Evolutionary conservation across 1,284 basidiomycete species (phyloP), one percentile per base, ranked within the genome.

Genomic region (Ustilago cynodontis): DNA sequence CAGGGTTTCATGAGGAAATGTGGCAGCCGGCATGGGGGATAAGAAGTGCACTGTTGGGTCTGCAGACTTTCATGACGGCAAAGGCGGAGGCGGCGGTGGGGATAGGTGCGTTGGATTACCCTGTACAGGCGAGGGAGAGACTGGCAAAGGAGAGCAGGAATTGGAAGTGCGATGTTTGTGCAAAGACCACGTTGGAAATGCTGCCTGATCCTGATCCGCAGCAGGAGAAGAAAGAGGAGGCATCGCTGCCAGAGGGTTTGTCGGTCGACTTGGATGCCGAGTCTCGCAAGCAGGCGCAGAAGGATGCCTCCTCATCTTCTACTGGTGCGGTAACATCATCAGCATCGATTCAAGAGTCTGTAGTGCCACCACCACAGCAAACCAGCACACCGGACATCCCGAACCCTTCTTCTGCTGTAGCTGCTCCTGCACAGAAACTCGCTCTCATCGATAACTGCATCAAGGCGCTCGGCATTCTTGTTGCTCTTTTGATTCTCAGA

Each of bases 11-110:
- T 35, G 68, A 81, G 93, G 94, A 95, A 80, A 88, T 93, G 49
- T 98, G 95, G 95, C 94, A 97, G 87, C 95, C 95, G 33, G 94
- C 95, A 14, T 98, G 95, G 95, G 95, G 95, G 63, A 93, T 98
- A 28, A 90, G 95, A 67, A 98, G 95, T 66, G 94, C 94, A 91
- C 71, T 88, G 24, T 61, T 87, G 24, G 86, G 86, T 2, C 53
- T 87, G 41, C 86, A 83, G 63, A 79, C 85, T 2, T 86, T 87
- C 62, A 85, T 85, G 83, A 55, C 73, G 22, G 82, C 82, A 2
- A 73, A 71, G 26, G 77, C 60, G 3, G 61, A 82, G 92, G 94
- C 94, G 24, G 94, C 97, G 75, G 90, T 95, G 60, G 95, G 94
- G 20, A 89, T 96, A 3, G 93, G 95, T 84, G 92, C 93, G 0